These are phyloP conservation scores for Cyberlindnera euphorbiiphila DNA, from an alignment of 805 yeast species.

Conservation along the genomic window DNA sequence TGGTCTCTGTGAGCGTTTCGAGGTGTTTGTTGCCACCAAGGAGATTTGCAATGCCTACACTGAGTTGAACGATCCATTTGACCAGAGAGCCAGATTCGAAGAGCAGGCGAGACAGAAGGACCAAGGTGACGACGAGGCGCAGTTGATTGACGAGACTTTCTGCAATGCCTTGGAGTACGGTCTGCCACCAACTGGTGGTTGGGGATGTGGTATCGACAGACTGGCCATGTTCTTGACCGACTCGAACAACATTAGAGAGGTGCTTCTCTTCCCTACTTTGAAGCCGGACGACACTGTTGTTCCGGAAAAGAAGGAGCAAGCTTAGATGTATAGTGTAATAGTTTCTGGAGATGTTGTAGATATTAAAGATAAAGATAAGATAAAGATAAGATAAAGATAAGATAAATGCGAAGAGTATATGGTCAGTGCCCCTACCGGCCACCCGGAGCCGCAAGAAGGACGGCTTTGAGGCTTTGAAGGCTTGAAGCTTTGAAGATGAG, in stretches of 20 bases:
- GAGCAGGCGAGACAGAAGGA: conserved; percentile 98
- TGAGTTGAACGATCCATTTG: conserved; percentile 98
- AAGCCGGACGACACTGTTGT: conserved; percentile 68
- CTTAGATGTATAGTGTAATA: no score
- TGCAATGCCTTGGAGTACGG: conserved; percentile 97
- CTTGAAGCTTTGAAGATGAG: no score
- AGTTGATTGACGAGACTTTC: conserved; percentile 93
- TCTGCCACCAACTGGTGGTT: conserved; percentile 98
- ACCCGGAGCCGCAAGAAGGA: no score
- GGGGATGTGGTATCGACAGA: conserved; percentile 99
- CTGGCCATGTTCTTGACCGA: conserved; percentile 96
- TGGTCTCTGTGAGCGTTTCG: conserved; percentile 97
- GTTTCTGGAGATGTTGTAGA: no score
- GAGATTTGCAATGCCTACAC: conserved; percentile 98
- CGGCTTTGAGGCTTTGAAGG: neutral
- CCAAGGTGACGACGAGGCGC: conserved; percentile 99
- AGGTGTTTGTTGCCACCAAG: conserved; percentile 97
- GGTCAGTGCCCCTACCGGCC: conserved; percentile 1
- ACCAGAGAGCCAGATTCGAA: conserved; percentile 95
- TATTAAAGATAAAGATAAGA: no score
- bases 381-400: neutral
- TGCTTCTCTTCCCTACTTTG: conserved; percentile 95
- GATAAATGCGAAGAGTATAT: neutral
- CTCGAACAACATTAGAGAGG: conserved; percentile 96
- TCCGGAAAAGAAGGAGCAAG: conserved; percentile 1